phyloP scores from a whole-genome alignment of 176 grass and related monocot species.

The Phragmites australis region DNA sequence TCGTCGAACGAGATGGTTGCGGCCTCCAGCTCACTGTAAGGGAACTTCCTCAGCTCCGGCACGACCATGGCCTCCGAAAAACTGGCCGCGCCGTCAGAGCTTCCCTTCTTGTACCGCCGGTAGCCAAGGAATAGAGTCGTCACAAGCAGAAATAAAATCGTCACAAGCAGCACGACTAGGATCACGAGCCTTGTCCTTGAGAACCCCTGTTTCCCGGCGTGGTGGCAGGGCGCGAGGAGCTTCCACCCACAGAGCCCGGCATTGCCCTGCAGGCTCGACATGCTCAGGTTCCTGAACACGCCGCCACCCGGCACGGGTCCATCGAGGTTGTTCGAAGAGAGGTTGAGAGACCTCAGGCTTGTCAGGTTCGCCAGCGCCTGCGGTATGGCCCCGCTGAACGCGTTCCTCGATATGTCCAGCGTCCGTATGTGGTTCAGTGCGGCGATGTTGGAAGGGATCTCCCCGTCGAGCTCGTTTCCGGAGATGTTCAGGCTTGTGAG shows the following conservation, averaged over 20 bases:
- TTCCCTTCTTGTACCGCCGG: conserved; percentile 32
- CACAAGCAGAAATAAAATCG: conserved; percentile 39
- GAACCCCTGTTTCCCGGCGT: conserved; percentile 29
- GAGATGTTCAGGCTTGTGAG: conserved; percentile 74
- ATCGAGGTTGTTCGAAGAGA: conserved; percentile 67
- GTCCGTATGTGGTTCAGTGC: conserved; percentile 46
- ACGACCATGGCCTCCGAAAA: conserved; percentile 43
- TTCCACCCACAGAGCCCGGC: conserved; percentile 65
- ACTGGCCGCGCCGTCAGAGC: neutral
- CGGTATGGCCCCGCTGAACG: conserved; percentile 60
- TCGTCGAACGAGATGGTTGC: conserved; percentile 62
- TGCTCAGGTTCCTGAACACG: conserved; percentile 59
- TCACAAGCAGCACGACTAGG: conserved; percentile 37
- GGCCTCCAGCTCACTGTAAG: conserved; percentile 46
- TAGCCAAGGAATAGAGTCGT: conserved; percentile 6
- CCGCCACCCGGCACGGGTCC: conserved; percentile 60
- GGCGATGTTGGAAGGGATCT: conserved; percentile 50
- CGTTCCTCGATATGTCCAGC: conserved; percentile 76
- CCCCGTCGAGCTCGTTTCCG: conserved; percentile 63
- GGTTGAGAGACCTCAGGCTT: conserved; percentile 56
- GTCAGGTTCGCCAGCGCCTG: conserved; percentile 60
- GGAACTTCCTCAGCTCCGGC: conserved; percentile 73
- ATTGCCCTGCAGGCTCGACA: conserved; percentile 67
- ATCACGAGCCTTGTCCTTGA: conserved; percentile 52
- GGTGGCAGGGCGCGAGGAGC: conserved; percentile 51